Base-by-base conservation (phyloP, 306 rosid species). In the Morella rubra region DNA sequence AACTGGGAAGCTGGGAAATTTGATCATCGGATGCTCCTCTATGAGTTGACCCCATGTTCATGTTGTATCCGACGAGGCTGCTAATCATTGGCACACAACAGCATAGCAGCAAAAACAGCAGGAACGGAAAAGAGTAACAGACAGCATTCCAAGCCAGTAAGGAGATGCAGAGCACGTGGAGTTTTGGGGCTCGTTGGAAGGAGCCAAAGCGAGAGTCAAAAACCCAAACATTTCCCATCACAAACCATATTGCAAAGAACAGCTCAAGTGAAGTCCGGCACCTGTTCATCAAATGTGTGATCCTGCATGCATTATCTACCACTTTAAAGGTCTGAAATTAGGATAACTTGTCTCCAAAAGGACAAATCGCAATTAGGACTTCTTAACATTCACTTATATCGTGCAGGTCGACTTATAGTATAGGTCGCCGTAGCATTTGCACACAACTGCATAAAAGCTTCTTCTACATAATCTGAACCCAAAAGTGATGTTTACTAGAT, bases 171-270 rank as follows among this genome's bases (percentile, higher is more conserved):
- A 95, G 95, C 40, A 92, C 90, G 55, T 92, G 89, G 44, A 95
- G 97, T 59, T 85, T 95, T 7, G 98, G 97, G 54, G 98, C 93
- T 55, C 82, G 85, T 42, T 77, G 79, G 76, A 92, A 89, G 2
- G 97, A 88, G 40, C 91, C 88, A 70, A 95, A 87, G 44, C 97
- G 97, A 40, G 97, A 90, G 84, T 92, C 96, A 27, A 90, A 93
- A 9, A 92, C 81, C 99, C 97, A 95, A 62, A 95, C 97, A 73
- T 95, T 95, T 6, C 99, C 99, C 97, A 95, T 95, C 79, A 95
- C 97, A 79, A 95, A 95, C 97, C 99, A 95, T 82, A 95, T 88
- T 24, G 97, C 97, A 15, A 92, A 95, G 97, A 95, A 95, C 5
- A 95, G 89, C 76, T 95, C 99, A 5, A 95, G 88, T 44, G 97